Base-by-base conservation (phyloP, 2,329 filamentous ascomycete species). In the Aspergillus sp. region DNA sequence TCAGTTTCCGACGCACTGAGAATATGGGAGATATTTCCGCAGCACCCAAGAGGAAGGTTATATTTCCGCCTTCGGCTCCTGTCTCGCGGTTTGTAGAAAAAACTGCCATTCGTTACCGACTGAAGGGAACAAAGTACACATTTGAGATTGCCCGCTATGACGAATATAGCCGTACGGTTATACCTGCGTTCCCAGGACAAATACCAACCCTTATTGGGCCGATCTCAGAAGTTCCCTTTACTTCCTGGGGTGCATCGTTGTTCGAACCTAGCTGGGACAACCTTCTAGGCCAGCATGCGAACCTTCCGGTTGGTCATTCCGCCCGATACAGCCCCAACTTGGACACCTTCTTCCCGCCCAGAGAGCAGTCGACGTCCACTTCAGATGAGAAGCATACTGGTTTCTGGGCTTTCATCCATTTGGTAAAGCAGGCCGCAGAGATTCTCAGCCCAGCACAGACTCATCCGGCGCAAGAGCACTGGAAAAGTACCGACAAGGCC, bases 141-240 rank as follows among this genome's bases (percentile, higher is more conserved):
- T 58, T 73, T n/a, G 71, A 73, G 48, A 56, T 73, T 32, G 62
- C 67, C 6, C 65, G 70, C 4, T 71, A 69, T 45, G 70, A 73
- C 45, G 56, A 63, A 32, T 70, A 68, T 40, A 48, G 48, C 32
- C 57, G 55, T 6, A 43, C 29, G 2, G 44, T 45, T 7, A 6
- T 45, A 19, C 29, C 43, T 5, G 48, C 46, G 9, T 58, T 49
- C 43, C 48, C 49, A 4, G 51, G 49, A 8, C 49, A 51, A 36
- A 43, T 43, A 8, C 19, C 40, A 19, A 41, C 39, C 27, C 26
- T 50, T 29, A 35, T 36, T 36, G 49, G 49, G 19, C 44, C 48
- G 12, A 57, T 66, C 30, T 56, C 54, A 26, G 50, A 56, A 34
- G 44, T 39, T 2, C 59, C 58, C 3, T 56, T 52, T 2, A 64